phyloP scores from a whole-genome alignment of 306 rosid genomes.

The Cucurbita argyrosperma region DNA sequence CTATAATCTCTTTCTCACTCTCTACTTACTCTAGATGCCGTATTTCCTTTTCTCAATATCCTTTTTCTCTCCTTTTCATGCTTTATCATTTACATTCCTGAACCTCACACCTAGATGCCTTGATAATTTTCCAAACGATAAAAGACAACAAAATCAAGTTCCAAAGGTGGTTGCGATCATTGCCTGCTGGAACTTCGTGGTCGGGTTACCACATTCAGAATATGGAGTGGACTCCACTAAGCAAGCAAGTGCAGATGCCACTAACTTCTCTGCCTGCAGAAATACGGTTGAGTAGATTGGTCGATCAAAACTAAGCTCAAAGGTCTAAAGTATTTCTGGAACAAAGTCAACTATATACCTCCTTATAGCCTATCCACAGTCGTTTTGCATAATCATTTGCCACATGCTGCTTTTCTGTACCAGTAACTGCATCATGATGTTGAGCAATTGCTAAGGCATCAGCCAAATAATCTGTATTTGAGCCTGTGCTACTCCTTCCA shows the following conservation, averaged over 20 bases:
- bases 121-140: background rate
- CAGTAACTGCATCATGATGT: conserved; percentile 87
- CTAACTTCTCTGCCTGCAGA: conserved; percentile 33
- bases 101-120: background rate
- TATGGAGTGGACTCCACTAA: conserved; percentile 17
- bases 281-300: background rate
- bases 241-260: conserved; percentile 32
- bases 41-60: background rate
- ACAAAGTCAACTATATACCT: conserved; percentile 13
- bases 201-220: conserved; percentile 22
- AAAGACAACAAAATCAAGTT: background rate
- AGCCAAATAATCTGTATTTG: conserved; percentile 70
- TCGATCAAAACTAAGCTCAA: background rate
- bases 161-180: background rate
- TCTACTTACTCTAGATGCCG: background rate
- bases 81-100: background rate
- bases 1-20: background rate
- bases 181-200: conserved; percentile 35
- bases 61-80: background rate
- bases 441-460: conserved; percentile 91
- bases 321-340: background rate
- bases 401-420: conserved; percentile 87
- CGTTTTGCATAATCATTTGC: conserved; percentile 96
- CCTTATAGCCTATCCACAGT: conserved; percentile 33
- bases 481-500: conserved; percentile 52